phyloP scores from a whole-genome alignment of 1,139 yeast genomes.

The Zygotorulaspora mrakii region DNA sequence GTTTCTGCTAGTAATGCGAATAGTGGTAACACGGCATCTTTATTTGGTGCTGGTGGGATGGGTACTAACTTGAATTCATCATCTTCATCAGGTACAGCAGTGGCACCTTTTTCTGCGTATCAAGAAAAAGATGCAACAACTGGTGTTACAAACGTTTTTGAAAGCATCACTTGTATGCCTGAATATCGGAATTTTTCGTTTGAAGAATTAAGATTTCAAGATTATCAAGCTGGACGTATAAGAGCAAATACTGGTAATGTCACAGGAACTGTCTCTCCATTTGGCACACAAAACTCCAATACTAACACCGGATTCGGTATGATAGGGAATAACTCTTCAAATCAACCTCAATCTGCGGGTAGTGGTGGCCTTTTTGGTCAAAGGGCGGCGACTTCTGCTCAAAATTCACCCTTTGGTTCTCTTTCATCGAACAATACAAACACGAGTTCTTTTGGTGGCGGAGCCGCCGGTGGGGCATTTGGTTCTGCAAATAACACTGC shows the following conservation, averaged over 20 bases:
- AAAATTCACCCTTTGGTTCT: slow-evolving; percentile 20
- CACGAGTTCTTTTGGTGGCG: slow-evolving; percentile 12
- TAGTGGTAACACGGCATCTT: slow-evolving; percentile 27
- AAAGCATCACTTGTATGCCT: slow-evolving; percentile 83
- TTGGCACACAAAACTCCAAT: slow-evolving; percentile 30
- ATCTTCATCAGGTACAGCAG: slow-evolving; percentile 60
- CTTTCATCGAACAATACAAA: slow-evolving; percentile 14
- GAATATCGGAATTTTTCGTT: slow-evolving; percentile 76
- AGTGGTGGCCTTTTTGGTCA: slow-evolving; percentile 36
- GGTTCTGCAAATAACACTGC: slow-evolving; percentile 16
- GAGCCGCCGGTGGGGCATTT: slow-evolving; percentile 16
- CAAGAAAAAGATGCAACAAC: slow-evolving; percentile 71
- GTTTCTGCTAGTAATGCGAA: slow-evolving; percentile 14
- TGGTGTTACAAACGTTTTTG: slow-evolving; percentile 56
- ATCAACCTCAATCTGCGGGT: slow-evolving; percentile 19
- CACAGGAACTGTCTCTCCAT: slow-evolving; percentile 34
- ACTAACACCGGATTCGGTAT: slow-evolving; percentile 25
- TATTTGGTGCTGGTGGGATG: slow-evolving; percentile 42
- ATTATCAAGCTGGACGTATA: slow-evolving; percentile 72
- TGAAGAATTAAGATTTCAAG: slow-evolving; percentile 87
- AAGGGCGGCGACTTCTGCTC: slow-evolving; percentile 19
- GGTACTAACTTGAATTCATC: slow-evolving; percentile 28
- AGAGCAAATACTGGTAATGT: slow-evolving; percentile 24
- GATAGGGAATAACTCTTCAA: slow-evolving; percentile 22
- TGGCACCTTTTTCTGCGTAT: slow-evolving; percentile 60